Evolutionary conservation across 176 grass and related monocot species (phyloP).

Genomic region (Musa beccarii): DNA sequence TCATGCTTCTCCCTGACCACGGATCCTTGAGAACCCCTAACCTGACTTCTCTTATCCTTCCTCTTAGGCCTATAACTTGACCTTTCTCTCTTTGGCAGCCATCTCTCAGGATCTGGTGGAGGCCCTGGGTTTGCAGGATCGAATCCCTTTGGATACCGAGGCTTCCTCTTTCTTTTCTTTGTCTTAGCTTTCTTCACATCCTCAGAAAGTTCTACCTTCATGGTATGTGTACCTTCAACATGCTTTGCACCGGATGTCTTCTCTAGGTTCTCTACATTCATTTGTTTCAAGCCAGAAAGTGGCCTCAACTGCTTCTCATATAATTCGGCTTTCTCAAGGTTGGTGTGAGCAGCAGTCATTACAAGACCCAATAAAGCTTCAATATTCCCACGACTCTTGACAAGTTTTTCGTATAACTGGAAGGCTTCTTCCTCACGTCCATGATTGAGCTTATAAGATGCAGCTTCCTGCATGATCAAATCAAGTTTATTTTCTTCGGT

Average conservation of each 20-base stretch:
- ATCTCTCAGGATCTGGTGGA: conserved; percentile 83
- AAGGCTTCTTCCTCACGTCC: conserved; percentile 64
- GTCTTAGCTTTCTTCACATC: conserved; percentile 69
- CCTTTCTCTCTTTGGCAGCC: conserved; percentile 79
- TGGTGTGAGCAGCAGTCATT: conserved; percentile 51
- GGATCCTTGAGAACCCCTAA: conserved; percentile 81
- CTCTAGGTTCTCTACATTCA: conserved; percentile 65
- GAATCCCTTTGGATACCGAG: conserved; percentile 72
- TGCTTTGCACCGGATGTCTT: conserved; percentile 77
- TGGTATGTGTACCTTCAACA: conserved; percentile 38
- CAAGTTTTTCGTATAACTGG: conserved; percentile 69
- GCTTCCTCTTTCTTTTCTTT: conserved; percentile 90
- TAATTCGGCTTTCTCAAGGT: conserved; percentile 73
- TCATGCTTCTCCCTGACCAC: conserved; percentile 68
- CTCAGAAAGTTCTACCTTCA: conserved; percentile 42
- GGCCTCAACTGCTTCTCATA: conserved; percentile 84
- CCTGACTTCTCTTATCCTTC: conserved; percentile 77
- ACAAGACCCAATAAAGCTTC: conserved; percentile 79
- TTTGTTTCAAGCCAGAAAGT: conserved; percentile 59
- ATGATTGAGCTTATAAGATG: conserved; percentile 77
- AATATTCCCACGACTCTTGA: conserved; percentile 52
- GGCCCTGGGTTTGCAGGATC: conserved; percentile 78
- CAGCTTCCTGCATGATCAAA: conserved; percentile 61
- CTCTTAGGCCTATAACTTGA: conserved; percentile 88
- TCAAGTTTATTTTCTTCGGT: conserved; percentile 67